phyloP scores from a whole-genome alignment of 2,329 filamentous ascomycete species.

The Sclerotiophoma versabilis region DNA sequence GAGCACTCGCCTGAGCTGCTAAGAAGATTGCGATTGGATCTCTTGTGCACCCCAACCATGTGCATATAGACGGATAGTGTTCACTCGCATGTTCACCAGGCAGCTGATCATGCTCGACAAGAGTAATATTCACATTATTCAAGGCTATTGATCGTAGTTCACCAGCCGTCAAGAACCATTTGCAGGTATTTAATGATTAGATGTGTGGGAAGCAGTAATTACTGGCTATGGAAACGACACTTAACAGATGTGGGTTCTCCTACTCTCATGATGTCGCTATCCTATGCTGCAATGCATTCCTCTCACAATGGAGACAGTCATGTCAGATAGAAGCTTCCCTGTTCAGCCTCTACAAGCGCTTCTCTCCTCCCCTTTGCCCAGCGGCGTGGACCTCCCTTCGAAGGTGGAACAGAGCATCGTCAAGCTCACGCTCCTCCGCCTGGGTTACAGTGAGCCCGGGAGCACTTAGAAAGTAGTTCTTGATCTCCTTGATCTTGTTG shows the following conservation, averaged over 20 bases:
- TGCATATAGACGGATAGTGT: background rate
- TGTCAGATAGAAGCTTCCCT: background rate
- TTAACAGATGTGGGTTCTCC: background rate
- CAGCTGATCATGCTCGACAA: conserved; percentile 10
- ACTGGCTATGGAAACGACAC: background rate
- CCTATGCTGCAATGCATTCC: background rate
- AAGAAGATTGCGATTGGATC: conserved; percentile 3
- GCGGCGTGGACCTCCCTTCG: conserved; percentile 77
- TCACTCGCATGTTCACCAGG: conserved; percentile 1
- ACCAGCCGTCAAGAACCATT: background rate
- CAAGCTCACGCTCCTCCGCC: conserved; percentile 72
- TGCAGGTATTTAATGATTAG: background rate
- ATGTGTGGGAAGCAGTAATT: background rate
- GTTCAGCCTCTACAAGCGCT: background rate
- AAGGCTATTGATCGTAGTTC: background rate
- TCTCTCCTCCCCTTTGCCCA: conserved; percentile 57
- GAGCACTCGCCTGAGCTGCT: conserved; percentile 7
- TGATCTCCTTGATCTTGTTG: conserved; percentile 53
- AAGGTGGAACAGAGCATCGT: conserved; percentile 81
- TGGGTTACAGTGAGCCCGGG: conserved; percentile 64
- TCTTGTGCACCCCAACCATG: background rate
- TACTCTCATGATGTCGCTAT: background rate
- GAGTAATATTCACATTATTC: background rate
- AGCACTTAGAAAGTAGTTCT: conserved; percentile 62
- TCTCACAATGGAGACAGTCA: background rate